phyloP scores from a whole-genome alignment of 805 yeast species.

The Zygoascus tannicola region DNA sequence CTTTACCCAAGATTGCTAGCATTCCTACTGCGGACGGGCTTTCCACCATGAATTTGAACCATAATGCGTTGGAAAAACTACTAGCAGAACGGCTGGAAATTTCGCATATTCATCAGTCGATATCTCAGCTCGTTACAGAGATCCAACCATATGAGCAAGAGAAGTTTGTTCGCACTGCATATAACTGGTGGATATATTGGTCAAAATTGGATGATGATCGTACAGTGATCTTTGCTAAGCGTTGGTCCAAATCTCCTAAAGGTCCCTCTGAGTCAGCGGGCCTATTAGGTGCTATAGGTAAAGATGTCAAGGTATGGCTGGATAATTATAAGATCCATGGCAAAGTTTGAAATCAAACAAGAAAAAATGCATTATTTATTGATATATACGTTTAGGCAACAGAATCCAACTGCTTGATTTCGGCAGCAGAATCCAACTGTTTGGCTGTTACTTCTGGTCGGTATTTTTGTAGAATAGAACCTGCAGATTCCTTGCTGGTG shows the following conservation, averaged over 20 bases:
- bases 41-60: constrained; percentile 4
- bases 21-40: neutral
- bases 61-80: constrained; percentile 9
- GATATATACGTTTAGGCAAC: no score
- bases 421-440: no score
- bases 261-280: constrained; percentile 11
- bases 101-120: constrained; percentile 16
- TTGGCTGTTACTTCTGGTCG: constrained; percentile 18
- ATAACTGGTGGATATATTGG: constrained; percentile 25
- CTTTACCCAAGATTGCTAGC: constrained; percentile 17
- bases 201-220: constrained; percentile 15
- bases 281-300: constrained; percentile 20
- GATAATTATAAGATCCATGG: constrained; percentile 19
- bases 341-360: constrained; percentile 7
- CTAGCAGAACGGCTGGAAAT: constrained; percentile 11
- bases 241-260: constrained; percentile 11
- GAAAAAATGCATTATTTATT: no score
- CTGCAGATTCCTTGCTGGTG: constrained; percentile 15
- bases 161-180: constrained; percentile 17
- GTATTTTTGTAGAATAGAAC: constrained; percentile 22
- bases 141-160: constrained; percentile 12
- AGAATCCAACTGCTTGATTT: no score
- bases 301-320: constrained; percentile 22
- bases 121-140: constrained; percentile 7
- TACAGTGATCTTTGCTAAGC: constrained; percentile 19